A percentile compares a stretch with the other conserved stretches of the same genome.
Conservation (phyloP, 139 green algal genomes). For the Chlorella sp. region DNA sequence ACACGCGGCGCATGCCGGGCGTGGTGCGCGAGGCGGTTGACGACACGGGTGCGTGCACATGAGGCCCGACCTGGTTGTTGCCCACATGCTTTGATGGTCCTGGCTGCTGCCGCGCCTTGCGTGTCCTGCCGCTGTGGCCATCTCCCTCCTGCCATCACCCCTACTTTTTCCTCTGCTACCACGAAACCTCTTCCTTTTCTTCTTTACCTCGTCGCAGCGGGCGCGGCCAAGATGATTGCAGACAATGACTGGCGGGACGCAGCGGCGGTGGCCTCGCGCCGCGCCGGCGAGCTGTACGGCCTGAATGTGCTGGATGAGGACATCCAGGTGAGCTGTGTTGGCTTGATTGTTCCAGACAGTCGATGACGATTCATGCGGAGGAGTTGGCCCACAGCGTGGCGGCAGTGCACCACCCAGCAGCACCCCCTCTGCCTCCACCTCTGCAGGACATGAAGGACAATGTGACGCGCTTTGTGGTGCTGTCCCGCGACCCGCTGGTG, state of each 20-base stretch:
- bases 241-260: constrained; percentile 39
- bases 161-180: no score
- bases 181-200: no score
- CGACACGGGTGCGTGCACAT: constrained; percentile 74
- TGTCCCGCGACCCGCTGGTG: constrained; percentile 91
- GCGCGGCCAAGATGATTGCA: constrained; percentile 80
- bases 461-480: constrained; percentile 95
- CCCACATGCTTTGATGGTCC: no score
- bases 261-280: constrained; percentile 66
- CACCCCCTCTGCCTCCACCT: no score
- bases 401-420: no score
- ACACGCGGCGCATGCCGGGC: constrained; percentile 66
- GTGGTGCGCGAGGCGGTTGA: constrained; percentile 87
- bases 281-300: constrained; percentile 80
- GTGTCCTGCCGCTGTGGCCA: background rate
- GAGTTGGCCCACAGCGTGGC: no score
- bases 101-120: no score
- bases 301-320: constrained; percentile 78
- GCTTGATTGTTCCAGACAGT: no score
- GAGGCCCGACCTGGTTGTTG: no score
- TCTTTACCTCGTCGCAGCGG: constrained; percentile 52
- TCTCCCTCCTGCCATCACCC: background rate
- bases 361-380: no score
- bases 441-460: constrained; percentile 91
- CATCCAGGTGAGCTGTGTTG: constrained; percentile 62